These are phyloP conservation scores for Saturnispora dispora DNA, from an alignment of 805 yeast species.

Conservation along the genomic window DNA sequence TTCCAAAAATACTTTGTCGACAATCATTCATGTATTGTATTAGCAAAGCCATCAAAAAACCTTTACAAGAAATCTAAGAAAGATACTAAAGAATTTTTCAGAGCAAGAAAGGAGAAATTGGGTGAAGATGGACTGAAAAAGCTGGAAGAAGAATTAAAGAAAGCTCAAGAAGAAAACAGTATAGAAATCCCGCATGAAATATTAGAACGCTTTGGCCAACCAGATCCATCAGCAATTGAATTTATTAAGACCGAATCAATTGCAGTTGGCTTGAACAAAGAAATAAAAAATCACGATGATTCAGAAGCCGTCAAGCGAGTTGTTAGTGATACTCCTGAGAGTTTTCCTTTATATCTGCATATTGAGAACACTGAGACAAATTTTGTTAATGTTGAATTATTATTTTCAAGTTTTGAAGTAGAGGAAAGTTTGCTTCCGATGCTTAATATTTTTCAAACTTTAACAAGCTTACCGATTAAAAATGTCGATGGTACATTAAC, in stretches of 20 bases:
- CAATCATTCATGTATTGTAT: conserved; percentile 53
- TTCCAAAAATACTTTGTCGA: conserved; percentile 46
- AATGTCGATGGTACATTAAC: conserved; percentile 49
- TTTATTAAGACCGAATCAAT: conserved; percentile 66
- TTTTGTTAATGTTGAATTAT: conserved; percentile 60
- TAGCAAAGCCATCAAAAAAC: conserved; percentile 61
- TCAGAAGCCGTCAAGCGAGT: conserved; percentile 18
- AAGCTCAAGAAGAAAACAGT: conserved; percentile 63
- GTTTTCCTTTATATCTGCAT: conserved; percentile 63
- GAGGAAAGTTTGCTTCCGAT: conserved; percentile 51
- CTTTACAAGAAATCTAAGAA: conserved; percentile 45
- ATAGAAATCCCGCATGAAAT: conserved; percentile 66
- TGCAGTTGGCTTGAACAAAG: conserved; percentile 42
- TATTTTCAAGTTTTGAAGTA: conserved; percentile 46
- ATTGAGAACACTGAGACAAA: conserved; percentile 73
- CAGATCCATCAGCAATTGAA: conserved; percentile 65
- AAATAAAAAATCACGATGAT: conserved; percentile 21
- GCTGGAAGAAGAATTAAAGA: conserved; percentile 41
- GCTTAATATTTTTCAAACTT: conserved; percentile 52
- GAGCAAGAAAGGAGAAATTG: conserved; percentile 40
- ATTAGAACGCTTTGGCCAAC: conserved; percentile 52
- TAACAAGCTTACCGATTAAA: conserved; percentile 65
- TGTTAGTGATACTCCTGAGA: conserved; percentile 29
- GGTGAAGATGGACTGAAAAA: conserved; percentile 54
- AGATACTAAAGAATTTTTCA: conserved; percentile 40